A percentile compares a stretch with the other conserved stretches of the same genome.
Evolutionary conservation across 140 eudicot species (phyloP).

Genomic region (Eryngium alpinum): DNA sequence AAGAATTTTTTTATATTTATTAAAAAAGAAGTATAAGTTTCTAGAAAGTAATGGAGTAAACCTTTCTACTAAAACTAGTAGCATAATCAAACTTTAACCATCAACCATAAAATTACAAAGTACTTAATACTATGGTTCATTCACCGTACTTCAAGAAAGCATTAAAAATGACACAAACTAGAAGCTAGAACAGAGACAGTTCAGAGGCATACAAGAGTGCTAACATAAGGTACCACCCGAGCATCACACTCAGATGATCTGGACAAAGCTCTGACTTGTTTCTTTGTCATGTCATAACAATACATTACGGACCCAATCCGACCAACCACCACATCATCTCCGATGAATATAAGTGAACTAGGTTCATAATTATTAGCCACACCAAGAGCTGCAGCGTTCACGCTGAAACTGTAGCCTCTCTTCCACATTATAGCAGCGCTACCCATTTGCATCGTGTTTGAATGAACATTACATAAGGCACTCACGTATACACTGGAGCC

Average conservation of each 20-base stretch:
- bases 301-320: constrained; percentile 9
- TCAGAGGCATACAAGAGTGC: constrained; percentile 40
- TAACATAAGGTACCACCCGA: constrained; percentile 40
- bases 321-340: constrained; percentile 28
- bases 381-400: constrained; percentile 12
- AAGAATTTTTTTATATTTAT: too few relatives aligned
- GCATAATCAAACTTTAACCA: not conserved
- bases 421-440: constrained; percentile 30
- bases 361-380: not conserved
- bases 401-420: not conserved
- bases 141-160: not conserved
- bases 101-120: not conserved
- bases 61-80: too few relatives aligned
- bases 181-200: not conserved
- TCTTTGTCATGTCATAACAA: constrained; percentile 31
- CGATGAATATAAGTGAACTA: constrained; percentile 17
- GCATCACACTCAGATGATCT: constrained; percentile 1
- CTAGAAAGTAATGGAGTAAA: too few relatives aligned
- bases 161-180: not conserved
- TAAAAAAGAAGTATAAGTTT: too few relatives aligned
- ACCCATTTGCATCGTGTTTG: constrained; percentile 52
- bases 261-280: constrained; percentile 19
- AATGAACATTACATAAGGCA: constrained; percentile 28
- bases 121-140: not conserved
- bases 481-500: constrained; percentile 9